Percentiles rank a stretch among this genome's conserved stretches.
phyloP scores from a whole-genome alignment of 441 rosid species.

The Gossypium davidsonii region DNA sequence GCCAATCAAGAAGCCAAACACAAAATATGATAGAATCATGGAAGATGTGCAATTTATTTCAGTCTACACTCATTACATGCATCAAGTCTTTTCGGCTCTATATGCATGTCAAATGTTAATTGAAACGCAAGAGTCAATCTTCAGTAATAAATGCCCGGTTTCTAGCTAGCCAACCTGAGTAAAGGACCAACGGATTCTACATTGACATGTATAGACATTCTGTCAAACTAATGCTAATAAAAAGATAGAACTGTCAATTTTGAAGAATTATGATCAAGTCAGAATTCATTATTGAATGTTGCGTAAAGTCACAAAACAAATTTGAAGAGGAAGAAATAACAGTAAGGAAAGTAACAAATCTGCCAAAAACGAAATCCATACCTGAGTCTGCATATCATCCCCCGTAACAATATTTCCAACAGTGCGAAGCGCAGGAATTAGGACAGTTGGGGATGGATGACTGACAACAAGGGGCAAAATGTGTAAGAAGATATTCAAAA shows the following conservation, averaged over 20 bases:
- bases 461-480: constrained; percentile 19
- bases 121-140: background rate
- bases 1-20: constrained; percentile 1
- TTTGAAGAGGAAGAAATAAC: background rate
- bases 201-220: background rate
- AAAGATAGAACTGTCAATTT: background rate
- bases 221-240: background rate
- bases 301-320: background rate
- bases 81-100: background rate
- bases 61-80: background rate
- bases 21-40: background rate
- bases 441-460: constrained; percentile 46
- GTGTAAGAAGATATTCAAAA: constrained; percentile 6
- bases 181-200: background rate
- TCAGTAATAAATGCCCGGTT: background rate
- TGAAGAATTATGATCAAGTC: background rate
- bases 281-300: background rate
- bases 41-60: background rate
- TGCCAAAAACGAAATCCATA: constrained; percentile 5
- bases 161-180: background rate
- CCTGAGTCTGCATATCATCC: constrained; percentile 59
- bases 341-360: background rate
- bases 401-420: constrained; percentile 63
- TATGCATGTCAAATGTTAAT: background rate
- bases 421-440: constrained; percentile 55